Conservation (phyloP, 1,284 basidiomycete genomes). For the Moesziomyces parantarcticus region DNA sequence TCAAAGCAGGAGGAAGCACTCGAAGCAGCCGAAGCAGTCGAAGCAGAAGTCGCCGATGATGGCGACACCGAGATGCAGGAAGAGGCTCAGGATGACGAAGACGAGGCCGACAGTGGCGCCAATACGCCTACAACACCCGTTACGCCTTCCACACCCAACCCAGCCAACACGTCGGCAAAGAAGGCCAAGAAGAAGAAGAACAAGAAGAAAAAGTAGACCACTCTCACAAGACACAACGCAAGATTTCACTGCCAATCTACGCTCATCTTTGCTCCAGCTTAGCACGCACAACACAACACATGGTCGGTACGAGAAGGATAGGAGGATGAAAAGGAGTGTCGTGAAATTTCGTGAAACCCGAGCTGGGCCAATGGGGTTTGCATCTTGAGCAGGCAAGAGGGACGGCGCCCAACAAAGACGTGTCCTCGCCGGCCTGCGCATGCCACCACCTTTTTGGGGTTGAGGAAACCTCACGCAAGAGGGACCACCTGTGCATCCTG, state of each 20-base stretch:
- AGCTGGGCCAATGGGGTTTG: slow-evolving; percentile 15
- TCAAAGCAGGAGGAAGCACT: not conserved
- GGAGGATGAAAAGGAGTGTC: slow-evolving; percentile 8
- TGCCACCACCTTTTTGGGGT: no score
- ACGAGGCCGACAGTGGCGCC: slow-evolving; percentile 15
- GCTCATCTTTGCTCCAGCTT: no score
- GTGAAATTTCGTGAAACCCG: slow-evolving; percentile 29
- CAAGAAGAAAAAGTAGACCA: slow-evolving; percentile 37
- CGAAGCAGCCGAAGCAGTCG: not conserved
- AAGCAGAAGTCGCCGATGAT: slow-evolving; percentile 4
- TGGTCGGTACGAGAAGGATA: not conserved
- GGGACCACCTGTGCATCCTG: not conserved
- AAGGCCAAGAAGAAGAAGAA: slow-evolving; percentile 28
- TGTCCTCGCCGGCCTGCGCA: not conserved
- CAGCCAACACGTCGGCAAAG: not conserved
- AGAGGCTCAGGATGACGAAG: slow-evolving; percentile 2
- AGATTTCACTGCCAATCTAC: no score
- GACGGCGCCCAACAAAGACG: slow-evolving; percentile 34
- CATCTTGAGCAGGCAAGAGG: slow-evolving; percentile 9
- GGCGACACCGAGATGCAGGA: slow-evolving; percentile 16
- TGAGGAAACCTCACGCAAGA: slow-evolving; percentile 2
- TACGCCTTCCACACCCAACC: slow-evolving; percentile 23
- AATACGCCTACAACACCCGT: slow-evolving; percentile 16
- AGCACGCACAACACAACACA: not conserved
- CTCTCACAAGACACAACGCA: not conserved